A percentile compares a stretch with the other conserved stretches of the same genome.
Evolutionary conservation across 2,329 filamentous ascomycete species (phyloP).

Genomic region (Aspergillus tanneri): DNA sequence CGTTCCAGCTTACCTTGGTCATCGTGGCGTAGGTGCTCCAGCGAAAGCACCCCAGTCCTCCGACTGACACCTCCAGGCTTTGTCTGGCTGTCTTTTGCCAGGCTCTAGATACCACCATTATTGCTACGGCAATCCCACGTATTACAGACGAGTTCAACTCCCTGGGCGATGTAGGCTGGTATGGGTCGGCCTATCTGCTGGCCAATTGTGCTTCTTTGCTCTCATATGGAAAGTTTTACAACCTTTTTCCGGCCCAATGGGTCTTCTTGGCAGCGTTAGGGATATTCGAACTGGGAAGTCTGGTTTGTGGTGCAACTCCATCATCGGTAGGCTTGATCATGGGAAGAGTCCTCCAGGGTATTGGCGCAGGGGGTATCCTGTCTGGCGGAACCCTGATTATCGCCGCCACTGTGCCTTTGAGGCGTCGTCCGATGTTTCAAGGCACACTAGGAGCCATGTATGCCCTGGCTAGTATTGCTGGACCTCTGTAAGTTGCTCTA

Average conservation of each 20-base stretch:
- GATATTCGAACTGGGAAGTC: slow-evolving; percentile 42
- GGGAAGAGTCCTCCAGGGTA: slow-evolving; percentile 38
- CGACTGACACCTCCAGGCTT: no score
- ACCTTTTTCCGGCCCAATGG: slow-evolving; percentile 37
- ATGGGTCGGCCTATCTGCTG: slow-evolving; percentile 39
- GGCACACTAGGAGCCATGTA: slow-evolving; percentile 50
- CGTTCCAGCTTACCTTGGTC: no score
- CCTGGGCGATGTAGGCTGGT: slow-evolving; percentile 61
- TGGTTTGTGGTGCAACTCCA: slow-evolving; percentile 38
- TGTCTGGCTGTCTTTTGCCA: no score
- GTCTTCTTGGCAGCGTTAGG: slow-evolving; percentile 35
- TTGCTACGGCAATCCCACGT: slow-evolving; percentile 25
- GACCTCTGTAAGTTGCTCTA: slow-evolving; percentile 34
- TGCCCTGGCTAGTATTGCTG: slow-evolving; percentile 51
- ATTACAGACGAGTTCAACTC: slow-evolving; percentile 25
- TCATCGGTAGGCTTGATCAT: slow-evolving; percentile 35
- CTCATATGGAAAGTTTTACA: slow-evolving; percentile 38
- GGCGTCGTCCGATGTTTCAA: not conserved
- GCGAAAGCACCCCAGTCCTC: no score
- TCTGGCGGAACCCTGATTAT: slow-evolving; percentile 29
- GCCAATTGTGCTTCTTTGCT: slow-evolving; percentile 37
- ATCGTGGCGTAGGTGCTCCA: no score
- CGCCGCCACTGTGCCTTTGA: slow-evolving; percentile 17
- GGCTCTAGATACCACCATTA: no score
- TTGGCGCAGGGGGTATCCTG: slow-evolving; percentile 39